These are phyloP conservation scores for Coffea humblotiana DNA, from an alignment of 305 asterid species.

Conservation along the genomic window DNA sequence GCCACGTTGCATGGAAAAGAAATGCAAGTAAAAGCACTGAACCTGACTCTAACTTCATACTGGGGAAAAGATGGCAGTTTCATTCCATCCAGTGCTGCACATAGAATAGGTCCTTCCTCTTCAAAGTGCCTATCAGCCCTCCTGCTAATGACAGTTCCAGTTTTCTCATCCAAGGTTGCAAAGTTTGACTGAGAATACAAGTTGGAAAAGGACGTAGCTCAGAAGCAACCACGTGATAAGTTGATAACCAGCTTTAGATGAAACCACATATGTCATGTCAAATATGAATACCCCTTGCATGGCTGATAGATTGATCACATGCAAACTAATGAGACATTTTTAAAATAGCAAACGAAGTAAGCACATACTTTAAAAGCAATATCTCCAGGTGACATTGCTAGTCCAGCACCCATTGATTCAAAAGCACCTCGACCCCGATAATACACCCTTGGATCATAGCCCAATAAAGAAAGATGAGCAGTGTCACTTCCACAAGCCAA, in stretches of 20 bases:
- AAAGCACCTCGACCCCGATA: slow-evolving; percentile 98
- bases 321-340: neutral
- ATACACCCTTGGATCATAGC: slow-evolving; percentile 84
- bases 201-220: slow-evolving; percentile 8
- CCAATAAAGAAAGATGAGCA: slow-evolving; percentile 87
- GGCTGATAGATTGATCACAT: neutral
- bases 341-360: neutral
- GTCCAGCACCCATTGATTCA: slow-evolving; percentile 96
- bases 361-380: slow-evolving; percentile 80
- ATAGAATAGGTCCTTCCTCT: slow-evolving; percentile 94
- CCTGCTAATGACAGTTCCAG: slow-evolving; percentile 80
- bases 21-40: slow-evolving; percentile 11
- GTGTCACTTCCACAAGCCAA: slow-evolving; percentile 97
- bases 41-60: slow-evolving; percentile 97
- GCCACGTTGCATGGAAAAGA: neutral
- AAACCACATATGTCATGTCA: neutral
- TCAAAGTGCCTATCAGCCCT: slow-evolving; percentile 98
- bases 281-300: neutral
- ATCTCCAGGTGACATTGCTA: slow-evolving; percentile 94
- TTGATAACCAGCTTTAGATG: slow-evolving; percentile 1
- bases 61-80: slow-evolving; percentile 74
- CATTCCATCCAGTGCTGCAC: slow-evolving; percentile 91
- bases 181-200: slow-evolving; percentile 71
- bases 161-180: slow-evolving; percentile 86
- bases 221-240: slow-evolving; percentile 14